Percentiles rank a stretch among this genome's conserved stretches.
These are phyloP conservation scores for Dalbergia cochinchinensis DNA, from an alignment of 306 rosid genomes.

Conservation along the genomic window DNA sequence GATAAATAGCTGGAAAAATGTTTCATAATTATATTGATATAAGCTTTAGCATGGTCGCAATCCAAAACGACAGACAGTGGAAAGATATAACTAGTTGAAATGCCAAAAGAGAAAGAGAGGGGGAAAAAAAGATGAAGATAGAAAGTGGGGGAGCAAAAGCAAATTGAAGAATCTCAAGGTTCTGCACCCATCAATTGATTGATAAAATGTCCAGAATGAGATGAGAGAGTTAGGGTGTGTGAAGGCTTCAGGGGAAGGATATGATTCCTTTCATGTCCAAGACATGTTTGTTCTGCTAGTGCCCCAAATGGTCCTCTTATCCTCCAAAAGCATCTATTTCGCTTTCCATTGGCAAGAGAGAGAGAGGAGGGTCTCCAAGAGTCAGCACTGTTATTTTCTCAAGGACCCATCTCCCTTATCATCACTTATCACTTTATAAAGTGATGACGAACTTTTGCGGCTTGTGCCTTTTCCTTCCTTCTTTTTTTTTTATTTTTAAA, in stretches of 20 bases:
- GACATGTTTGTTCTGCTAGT: conserved; percentile 59
- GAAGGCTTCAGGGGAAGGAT: conserved; percentile 26
- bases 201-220: conserved; percentile 27
- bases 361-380: background rate
- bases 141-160: conserved; percentile 47
- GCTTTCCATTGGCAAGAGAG: conserved; percentile 42
- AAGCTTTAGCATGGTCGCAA: conserved; percentile 34
- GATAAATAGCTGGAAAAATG: background rate
- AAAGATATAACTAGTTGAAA: conserved; percentile 40
- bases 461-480: conserved; percentile 40
- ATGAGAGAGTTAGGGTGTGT: conserved; percentile 20
- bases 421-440: conserved; percentile 54
- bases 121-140: conserved; percentile 14
- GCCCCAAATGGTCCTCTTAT: conserved; percentile 59
- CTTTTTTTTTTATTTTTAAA: conserved; percentile 28
- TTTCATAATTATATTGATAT: background rate
- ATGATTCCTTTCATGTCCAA: conserved; percentile 54
- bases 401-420: conserved; percentile 32
- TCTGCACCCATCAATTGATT: conserved; percentile 10
- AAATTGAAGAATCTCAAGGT: conserved; percentile 58
- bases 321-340: conserved; percentile 49
- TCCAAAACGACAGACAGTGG: conserved; percentile 45
- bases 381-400: conserved; percentile 23
- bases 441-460: conserved; percentile 57
- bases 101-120: conserved; percentile 41